Percentiles rank a stretch among this genome's conserved stretches.
These are phyloP conservation scores for Pichia exigua DNA, from an alignment of 805 yeast genomes.

Conservation along the genomic window DNA sequence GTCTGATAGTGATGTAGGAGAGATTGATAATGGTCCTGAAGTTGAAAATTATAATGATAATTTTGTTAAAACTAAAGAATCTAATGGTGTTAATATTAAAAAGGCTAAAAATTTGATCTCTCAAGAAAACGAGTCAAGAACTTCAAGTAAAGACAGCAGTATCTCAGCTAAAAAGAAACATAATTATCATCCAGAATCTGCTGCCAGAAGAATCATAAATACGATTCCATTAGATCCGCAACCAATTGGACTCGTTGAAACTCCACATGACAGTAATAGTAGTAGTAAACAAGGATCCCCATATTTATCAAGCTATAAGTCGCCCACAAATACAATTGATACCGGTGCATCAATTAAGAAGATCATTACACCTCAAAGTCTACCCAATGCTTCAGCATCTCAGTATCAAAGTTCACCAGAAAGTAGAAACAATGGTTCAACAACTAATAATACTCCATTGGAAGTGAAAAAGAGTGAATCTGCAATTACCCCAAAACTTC, in stretches of 20 bases:
- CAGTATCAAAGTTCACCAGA: conserved; percentile 6
- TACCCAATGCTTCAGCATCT: conserved; percentile 9
- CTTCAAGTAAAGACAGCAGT: conserved; percentile 9
- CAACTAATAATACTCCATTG: conserved; percentile 2
- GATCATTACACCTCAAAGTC: conserved; percentile 9
- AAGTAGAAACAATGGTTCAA: neutral
- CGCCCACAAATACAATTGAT: conserved; percentile 6
- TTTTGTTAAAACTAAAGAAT: neutral
- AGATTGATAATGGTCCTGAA: conserved; percentile 10
- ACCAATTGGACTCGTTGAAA: conserved; percentile 45
- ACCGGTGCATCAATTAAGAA: neutral
- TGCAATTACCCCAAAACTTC: neutral
- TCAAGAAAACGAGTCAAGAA: conserved; percentile 16
- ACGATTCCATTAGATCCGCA: conserved; percentile 80
- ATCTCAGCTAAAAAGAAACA: conserved; percentile 15
- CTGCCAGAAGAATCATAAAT: conserved; percentile 66
- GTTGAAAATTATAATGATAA: conserved; percentile 12
- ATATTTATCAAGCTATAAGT: conserved; percentile 8
- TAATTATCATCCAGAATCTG: conserved; percentile 49
- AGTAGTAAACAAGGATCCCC: conserved; percentile 15
- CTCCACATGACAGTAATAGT: conserved; percentile 10
- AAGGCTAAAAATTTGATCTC: conserved; percentile 14
- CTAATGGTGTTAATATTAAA: conserved; percentile 20
- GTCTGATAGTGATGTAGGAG: conserved; percentile 12
- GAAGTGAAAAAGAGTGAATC: neutral